These are phyloP conservation scores for Laguncularia racemosa DNA, from an alignment of 345 rosid species.

Conservation along the genomic window DNA sequence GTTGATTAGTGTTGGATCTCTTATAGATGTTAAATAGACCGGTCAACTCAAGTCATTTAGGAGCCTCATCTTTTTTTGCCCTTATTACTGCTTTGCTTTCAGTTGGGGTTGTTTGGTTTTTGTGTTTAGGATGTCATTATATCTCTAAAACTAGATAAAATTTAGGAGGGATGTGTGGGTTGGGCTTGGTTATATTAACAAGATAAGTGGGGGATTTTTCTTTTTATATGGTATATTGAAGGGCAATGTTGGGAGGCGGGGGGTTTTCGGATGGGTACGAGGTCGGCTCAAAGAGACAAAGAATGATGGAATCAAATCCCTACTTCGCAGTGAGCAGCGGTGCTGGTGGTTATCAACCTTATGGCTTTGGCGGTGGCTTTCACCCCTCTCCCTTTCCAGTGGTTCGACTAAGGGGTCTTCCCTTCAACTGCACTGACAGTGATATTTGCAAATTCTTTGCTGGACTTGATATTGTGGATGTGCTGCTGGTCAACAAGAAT, in stretches of 20 bases:
- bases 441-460: slow-evolving; percentile 93
- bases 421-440: slow-evolving; percentile 81
- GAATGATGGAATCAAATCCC: slow-evolving; percentile 99
- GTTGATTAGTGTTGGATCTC: too few relatives aligned
- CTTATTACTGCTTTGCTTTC: too few relatives aligned
- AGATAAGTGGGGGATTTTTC: slow-evolving; percentile 80
- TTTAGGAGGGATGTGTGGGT: slow-evolving; percentile 43
- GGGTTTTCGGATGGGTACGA: slow-evolving; percentile 93
- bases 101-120: too few relatives aligned
- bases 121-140: too few relatives aligned
- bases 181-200: slow-evolving; percentile 92
- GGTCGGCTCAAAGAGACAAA: slow-evolving; percentile 99
- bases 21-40: too few relatives aligned
- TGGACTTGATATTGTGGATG: slow-evolving; percentile 85
- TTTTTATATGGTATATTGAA: slow-evolving; percentile 70
- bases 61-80: too few relatives aligned
- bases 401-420: slow-evolving; percentile 91
- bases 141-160: neutral
- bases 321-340: slow-evolving; percentile 97
- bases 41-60: too few relatives aligned
- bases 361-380: slow-evolving; percentile 43
- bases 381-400: slow-evolving; percentile 67
- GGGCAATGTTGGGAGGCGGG: slow-evolving; percentile 99
- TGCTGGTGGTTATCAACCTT: slow-evolving; percentile 52
- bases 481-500: slow-evolving; percentile 67